Evolutionary conservation across 148 eudicot species (phyloP), one percentile per base, ranked within the genome.

Genomic region (Amaranthus palmeri): DNA sequence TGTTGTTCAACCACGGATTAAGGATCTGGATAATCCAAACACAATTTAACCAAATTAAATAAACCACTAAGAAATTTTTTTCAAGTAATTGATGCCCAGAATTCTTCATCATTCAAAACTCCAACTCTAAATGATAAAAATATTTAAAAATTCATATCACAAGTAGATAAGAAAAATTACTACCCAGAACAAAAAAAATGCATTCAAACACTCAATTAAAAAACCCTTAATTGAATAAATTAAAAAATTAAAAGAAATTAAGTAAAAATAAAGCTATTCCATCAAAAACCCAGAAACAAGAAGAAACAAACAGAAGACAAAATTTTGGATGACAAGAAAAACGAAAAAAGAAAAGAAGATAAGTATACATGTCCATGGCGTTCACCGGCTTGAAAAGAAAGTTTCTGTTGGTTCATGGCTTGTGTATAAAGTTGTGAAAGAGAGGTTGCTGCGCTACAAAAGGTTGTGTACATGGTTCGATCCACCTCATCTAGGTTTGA

Each of bases 401-500:
- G 78, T 50, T 87, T 85, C 65, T 92, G 96, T 10, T 92, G 96
- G 76, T 81, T 83, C 87, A 88, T 86, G 56, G 96, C 91, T 75
- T 92, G 97, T 3, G 96, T 77, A 54, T 92, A 92, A 58, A 92
- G 91, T 84, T 92, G 97, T 3, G 97, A 89, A 6, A 92, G 81
- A 6, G 92, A 88, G 63, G 86, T 92, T 4, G 97, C 97, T 2
- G 91, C 91, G 81, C 78, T 77, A 67, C 92, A 83, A 71, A 92
- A 92, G 25, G 91, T 79, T 0, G 92, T 70, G 75, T 89, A 92
- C 97, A 92, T 85, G 61, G 88, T 82, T 44, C 97, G 92, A 92
- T 92, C 97, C 54, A 92, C 92, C 86, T 92, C 97, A 53, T 92
- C 97, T 1, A 92, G 81, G 69, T 91, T 85, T 25, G 89, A 77